These are phyloP conservation scores for Lablab purpureus DNA, from an alignment of 306 rosid genomes.

Conservation along the genomic window DNA sequence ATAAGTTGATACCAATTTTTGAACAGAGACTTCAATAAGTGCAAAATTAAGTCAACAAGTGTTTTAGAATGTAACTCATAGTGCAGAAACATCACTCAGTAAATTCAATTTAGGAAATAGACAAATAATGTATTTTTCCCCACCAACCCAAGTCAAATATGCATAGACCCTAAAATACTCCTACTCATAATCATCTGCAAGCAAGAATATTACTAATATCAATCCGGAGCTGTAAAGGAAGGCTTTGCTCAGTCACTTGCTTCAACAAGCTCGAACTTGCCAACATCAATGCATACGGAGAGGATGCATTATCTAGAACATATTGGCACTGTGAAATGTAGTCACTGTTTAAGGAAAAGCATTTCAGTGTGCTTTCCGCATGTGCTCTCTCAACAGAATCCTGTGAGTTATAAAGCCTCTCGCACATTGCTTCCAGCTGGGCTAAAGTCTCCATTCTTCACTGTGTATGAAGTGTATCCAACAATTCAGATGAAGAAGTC, in stretches of 20 bases:
- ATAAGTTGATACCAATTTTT: constrained; percentile 19
- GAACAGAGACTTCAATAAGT: constrained; percentile 9
- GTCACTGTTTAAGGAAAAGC: constrained; percentile 56
- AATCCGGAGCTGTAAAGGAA: constrained; percentile 62
- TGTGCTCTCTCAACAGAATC: constrained; percentile 64
- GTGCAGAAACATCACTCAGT: constrained; percentile 17
- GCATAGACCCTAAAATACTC: constrained; percentile 39
- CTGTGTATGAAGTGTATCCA: constrained; percentile 52
- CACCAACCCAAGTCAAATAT: constrained; percentile 35
- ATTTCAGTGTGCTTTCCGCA: constrained; percentile 60
- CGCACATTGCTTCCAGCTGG: constrained; percentile 61
- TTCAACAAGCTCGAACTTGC: constrained; percentile 68
- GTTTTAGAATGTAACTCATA: constrained; percentile 1
- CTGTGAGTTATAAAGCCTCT: constrained; percentile 61
- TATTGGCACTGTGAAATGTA: constrained; percentile 64
- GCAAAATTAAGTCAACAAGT: neutral
- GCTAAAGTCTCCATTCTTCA: constrained; percentile 64
- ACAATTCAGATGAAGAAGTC: constrained; percentile 54
- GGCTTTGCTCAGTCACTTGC: constrained; percentile 65
- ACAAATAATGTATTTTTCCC: constrained; percentile 23
- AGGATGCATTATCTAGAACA: constrained; percentile 59
- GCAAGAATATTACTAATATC: constrained; percentile 64
- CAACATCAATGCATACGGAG: constrained; percentile 65
- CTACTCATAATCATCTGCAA: constrained; percentile 44
- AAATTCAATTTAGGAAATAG: constrained; percentile 31